Percentiles rank a stretch among this genome's conserved stretches.
Conservation (phyloP, 805 yeast genomes). For the Candida montana region DNA sequence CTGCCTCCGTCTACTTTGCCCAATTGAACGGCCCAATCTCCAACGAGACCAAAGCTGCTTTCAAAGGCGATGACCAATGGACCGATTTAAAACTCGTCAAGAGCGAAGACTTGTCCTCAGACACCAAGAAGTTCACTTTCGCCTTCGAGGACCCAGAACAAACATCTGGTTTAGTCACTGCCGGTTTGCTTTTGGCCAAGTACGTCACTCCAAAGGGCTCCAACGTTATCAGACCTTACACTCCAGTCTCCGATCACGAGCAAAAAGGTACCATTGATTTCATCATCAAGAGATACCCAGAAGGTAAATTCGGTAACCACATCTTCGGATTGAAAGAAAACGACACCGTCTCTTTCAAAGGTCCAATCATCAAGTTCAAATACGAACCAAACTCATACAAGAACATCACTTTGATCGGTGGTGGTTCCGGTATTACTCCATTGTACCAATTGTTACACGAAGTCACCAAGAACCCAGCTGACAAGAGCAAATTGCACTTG, state of each 20-base stretch:
- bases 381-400: constrained; percentile 84
- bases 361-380: constrained; percentile 88
- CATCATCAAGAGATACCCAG: constrained; percentile 77
- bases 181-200: constrained; percentile 79
- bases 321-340: constrained; percentile 62
- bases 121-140: constrained; percentile 67
- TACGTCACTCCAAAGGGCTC: constrained; percentile 77
- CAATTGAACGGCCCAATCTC: constrained; percentile 24
- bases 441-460: constrained; percentile 80
- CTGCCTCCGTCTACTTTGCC: constrained; percentile 28
- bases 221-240: constrained; percentile 72
- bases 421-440: constrained; percentile 97
- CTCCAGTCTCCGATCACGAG: constrained; percentile 74
- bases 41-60: constrained; percentile 41
- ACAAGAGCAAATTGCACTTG: constrained; percentile 82
- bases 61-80: constrained; percentile 66
- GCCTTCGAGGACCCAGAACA: constrained; percentile 62
- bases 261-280: constrained; percentile 72
- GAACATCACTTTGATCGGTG: constrained; percentile 80
- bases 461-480: constrained; percentile 72
- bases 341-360: constrained; percentile 87
- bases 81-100: constrained; percentile 56
- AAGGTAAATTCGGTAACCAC: constrained; percentile 80
- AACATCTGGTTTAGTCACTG: constrained; percentile 69
- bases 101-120: constrained; percentile 45